Base-by-base conservation (phyloP, 2,329 filamentous ascomycete genomes). In the Botrytis fragariae region DNA sequence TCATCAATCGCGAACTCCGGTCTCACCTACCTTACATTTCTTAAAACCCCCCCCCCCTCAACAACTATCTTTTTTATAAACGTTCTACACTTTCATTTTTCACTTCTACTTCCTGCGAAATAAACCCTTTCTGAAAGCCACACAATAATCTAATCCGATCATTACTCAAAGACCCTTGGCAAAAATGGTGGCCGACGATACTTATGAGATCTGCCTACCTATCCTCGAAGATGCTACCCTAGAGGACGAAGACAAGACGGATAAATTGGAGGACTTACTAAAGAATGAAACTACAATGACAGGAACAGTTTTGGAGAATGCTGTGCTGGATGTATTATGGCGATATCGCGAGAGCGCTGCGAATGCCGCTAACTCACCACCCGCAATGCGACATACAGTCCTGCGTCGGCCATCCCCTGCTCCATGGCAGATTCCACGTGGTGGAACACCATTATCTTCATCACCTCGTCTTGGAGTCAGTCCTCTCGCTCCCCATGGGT, bases 241-340 rank as follows among this genome's bases (percentile, higher is more conserved):
- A 75, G 93, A 97, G 79, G 96, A 98, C 76, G 96, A 99, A 83
- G 95, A 98, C 81, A 97, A 96, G 86, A 95, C 93, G 67, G 95
- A 98, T 83, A 93, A 89, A 83, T 87, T 98, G 71, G 95, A 98
- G 84, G 92, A 94, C 77, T 87, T 98, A 71, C 86, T 98, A 79
- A 91, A 90, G 83, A 91, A 90, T 78, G 90, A 95, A 83, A 94
- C 94, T 12, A 88, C 86, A 44, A 85, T 98, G 77, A 88, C 88
- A 29, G 95, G 94, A 74, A 85, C 90, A 77, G 88, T 91, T 35
- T 88, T 98, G 72, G 96, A 98, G 81, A 96, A 98, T 85, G 92
- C 92, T 57, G 91, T 98, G 72, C 86, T 99, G 74, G 94, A 97
- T 82, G 92, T 94, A 63, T 86, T 98, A 77, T 98, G 95, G 95